Evolutionary conservation across 2,329 filamentous ascomycete genomes (phyloP), one percentile per base, ranked within the genome.

Genomic region (Tolypocladium sp.): DNA sequence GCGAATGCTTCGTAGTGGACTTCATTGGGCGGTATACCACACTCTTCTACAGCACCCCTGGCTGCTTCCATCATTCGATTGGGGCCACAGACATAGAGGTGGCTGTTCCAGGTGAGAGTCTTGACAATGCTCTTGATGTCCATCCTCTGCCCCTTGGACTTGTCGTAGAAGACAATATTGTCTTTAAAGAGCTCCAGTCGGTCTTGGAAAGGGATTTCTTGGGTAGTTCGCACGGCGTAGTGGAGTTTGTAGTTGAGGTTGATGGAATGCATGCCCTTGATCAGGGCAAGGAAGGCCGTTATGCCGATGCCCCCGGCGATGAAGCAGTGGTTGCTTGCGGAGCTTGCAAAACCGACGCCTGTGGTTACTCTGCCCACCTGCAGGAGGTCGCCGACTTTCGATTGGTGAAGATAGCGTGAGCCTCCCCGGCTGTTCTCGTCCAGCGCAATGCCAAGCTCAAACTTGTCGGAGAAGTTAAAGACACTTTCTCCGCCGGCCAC

Each of bases 251-350:
- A 79, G 59, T 78, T 77, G 67, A 72, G 80, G 65, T 84, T 76
- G 60, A 81, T 79, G 5, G 64, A 38, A 20, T 71, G 67, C 60
- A 77, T 77, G 1, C 37, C 57, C 55, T 79, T 70, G 3, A 83
- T 66, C 30, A 84, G 72, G 1, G 74, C 65, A 10, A 89, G 66
- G 62, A 88, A 88, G 0, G 86, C 86, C 2, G 86, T 89, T 61
- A 89, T 81, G 0, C 86, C 86, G 37, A 89, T 83, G 0, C 86
- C 86, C 12, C 82, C 86, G 0, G 79, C 83, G 37, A 89, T 80
- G 64, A 88, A 83, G 44, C 88, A 74, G 62, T 88, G 85, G 56
- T 81, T 76, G 62, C 81, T 83, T 9, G 82, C 82, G 1, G 76
- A 71, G 2, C 60, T 66, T 0, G 73, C 74, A 2, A 78, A 69